Percentiles rank a stretch among this genome's conserved stretches.
phyloP scores from a whole-genome alignment of 2,329 filamentous ascomycete species.

The Acrocalymma vagum region DNA sequence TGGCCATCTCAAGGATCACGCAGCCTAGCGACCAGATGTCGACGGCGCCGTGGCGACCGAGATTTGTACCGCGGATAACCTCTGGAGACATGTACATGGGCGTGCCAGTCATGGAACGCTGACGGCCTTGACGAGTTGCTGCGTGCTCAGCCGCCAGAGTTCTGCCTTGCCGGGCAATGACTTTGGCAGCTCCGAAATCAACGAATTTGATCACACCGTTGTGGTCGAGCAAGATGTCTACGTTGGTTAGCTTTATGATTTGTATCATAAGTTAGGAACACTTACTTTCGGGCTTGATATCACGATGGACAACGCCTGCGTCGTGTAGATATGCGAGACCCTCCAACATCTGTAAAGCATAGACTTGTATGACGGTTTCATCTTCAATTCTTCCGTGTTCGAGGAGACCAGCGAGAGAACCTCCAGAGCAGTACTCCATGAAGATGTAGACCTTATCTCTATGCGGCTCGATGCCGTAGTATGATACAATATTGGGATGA shows the following conservation, averaged over 20 bases:
- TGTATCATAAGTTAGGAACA: conserved; percentile 24
- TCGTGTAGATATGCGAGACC: conserved; percentile 94
- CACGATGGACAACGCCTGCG: conserved; percentile 89
- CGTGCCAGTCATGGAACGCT: conserved; percentile 95
- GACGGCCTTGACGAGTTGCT: conserved; percentile 58
- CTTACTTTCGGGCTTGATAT: conserved; percentile 97
- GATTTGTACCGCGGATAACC: conserved; percentile 84
- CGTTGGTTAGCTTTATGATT: conserved; percentile 28
- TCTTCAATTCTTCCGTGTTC: conserved; percentile 98
- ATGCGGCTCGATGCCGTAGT: conserved; percentile 97
- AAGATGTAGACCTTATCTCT: conserved; percentile 99
- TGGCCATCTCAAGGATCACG: conserved; percentile 97
- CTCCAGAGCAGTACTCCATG: conserved; percentile 98
- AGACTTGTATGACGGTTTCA: conserved; percentile 97
- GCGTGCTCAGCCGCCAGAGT: conserved; percentile 76
- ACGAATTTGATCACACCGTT: conserved; percentile 99
- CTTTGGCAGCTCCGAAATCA: conserved; percentile 96
- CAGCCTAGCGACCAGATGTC: conserved; percentile 98
- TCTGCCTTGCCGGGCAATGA: conserved; percentile 92
- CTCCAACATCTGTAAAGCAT: conserved; percentile 91
- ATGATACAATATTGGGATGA: conserved; percentile 97
- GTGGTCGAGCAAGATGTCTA: conserved; percentile 94
- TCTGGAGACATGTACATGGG: conserved; percentile 99
- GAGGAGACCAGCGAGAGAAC: conserved; percentile 85
- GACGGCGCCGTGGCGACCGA: conserved; percentile 81